Evolutionary conservation across 2,329 filamentous ascomycete species (phyloP), one percentile per base, ranked within the genome.

Genomic region (Aspergillus costaricaensis): DNA sequence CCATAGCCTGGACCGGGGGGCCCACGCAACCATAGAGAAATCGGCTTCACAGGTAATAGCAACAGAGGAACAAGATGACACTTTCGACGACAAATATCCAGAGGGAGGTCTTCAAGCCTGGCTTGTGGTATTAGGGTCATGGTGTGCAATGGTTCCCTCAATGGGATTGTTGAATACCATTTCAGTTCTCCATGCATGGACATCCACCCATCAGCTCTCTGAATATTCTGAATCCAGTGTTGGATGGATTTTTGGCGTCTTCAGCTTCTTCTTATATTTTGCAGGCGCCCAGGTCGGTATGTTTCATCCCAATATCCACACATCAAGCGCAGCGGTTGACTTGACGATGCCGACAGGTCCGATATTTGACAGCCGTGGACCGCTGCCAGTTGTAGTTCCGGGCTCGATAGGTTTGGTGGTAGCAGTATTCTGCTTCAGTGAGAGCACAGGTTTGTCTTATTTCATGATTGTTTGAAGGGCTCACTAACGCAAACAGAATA

Each of bases 101-200:
- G 79, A 81, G 60, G 78, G 79, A n/a, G 78, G 78, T 0, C 60
- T 72, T 1, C 63, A 66, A 25, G 77, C 79, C n/a, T 80, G 79
- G 76, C 70, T 76, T 0, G 77, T 79, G 3, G 79, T 79, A 2
- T 60, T 75, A 1, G 79, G 77, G 9, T 72, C 76, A 14, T 79
- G 73, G 65, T 55, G 53, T 36, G 53, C 53, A 17, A 76, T 80
- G 60, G 67, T 76, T n/a, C 72, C 73, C 12, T 73, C 71, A 9
- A 75, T 80, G 56, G 79, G 79, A 3, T 56, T 79, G 17, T 65
- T 77, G 59, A 79, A 78, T 43, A 76, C 73, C 7, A 67, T 78
- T 12, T 75, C 74, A 1, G 72, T 76, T 30, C 65, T 78, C 1
- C 73, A 79, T 57, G 74, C 76, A 2, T 78, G 73, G 70, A 69